Base-by-base conservation (phyloP, 2,329 filamentous ascomycete species). In the Sporothrix variecibatus region DNA sequence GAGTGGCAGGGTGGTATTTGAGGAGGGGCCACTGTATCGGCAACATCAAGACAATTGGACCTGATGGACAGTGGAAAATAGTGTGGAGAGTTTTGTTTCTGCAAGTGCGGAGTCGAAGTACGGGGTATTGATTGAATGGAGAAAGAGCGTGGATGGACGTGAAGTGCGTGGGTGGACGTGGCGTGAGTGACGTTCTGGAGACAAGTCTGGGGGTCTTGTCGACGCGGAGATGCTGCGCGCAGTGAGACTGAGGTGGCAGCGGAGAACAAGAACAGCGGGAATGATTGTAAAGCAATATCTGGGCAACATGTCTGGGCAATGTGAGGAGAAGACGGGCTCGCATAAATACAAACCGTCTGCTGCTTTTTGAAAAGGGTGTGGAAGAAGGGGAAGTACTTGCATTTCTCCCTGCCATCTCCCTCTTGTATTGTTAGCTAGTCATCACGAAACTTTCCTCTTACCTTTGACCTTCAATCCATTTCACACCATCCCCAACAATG, bases 261-360 rank as follows among this genome's bases (percentile, higher is more conserved):
- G 40, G 23, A 46, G 6, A 46, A 49, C 40, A n/a, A 38, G 4
- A n/a, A n/a, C 28, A 38, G 28, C 5, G 56, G 17, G 9, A n/a
- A 20, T 1, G 20, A 43, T 6, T 53, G 51, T 12, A 3, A 26
- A 56, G 23, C 9, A n/a, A 11, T 56, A 15, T 28, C 9, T 56
- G 51, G 9, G 23, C 51, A 56, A 28, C 11, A 11, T 56, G 23
- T 12, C 23, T 56, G 23, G 51, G 23, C 23, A 38, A 28, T 49
- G 23, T 49, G 64, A n/a, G 12, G 2, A 1, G 20, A 40, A n/a
- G 12, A 4, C 40, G 28, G 23, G 20, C 31, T n/a, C 23, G 40
- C 38, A 67, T 67, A 67, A 67, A 67, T 67, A 67, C 64, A 28
- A 67, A 20, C 23, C 23, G 5, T 17, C 15, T 64, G 20, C 64